Percentiles rank a stretch among this genome's conserved stretches.
Conservation (phyloP, 1,284 basidiomycete genomes). For the Microbotryomycetes sp. region DNA sequence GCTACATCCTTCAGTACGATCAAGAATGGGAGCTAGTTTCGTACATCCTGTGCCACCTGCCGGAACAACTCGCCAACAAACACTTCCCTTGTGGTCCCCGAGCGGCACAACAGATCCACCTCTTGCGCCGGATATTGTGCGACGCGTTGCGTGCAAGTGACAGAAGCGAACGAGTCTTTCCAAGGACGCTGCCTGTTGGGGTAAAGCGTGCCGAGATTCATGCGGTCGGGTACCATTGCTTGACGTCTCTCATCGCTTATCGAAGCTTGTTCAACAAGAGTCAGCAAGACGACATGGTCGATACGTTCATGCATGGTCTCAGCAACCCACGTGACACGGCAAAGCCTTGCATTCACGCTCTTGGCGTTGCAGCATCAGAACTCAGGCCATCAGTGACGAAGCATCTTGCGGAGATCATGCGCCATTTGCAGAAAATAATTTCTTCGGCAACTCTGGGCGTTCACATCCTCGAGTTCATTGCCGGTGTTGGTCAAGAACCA, state of each 20-base stretch:
- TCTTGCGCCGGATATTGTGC: conserved; percentile 64
- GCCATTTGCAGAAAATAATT: conserved; percentile 89
- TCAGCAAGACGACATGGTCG: conserved; percentile 65
- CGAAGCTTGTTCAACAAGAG: conserved; percentile 63
- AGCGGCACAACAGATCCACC: conserved; percentile 59
- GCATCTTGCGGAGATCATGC: conserved; percentile 70
- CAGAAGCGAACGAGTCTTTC: conserved; percentile 55
- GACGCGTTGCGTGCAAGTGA: conserved; percentile 55
- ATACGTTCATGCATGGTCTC: conserved; percentile 75
- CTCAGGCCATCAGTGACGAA: conserved; percentile 76
- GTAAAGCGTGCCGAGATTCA: conserved; percentile 74
- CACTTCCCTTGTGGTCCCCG: conserved; percentile 91
- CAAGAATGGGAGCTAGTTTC: conserved; percentile 90
- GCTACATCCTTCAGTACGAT: conserved; percentile 66
- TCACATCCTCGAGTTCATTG: conserved; percentile 89
- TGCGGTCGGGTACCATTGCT: conserved; percentile 76
- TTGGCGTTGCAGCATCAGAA: conserved; percentile 85
- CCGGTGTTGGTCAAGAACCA: conserved; percentile 74
- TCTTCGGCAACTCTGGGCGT: conserved; percentile 88
- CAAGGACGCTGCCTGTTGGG: conserved; percentile 45
- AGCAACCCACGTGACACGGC: conserved; percentile 71
- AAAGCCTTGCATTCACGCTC: conserved; percentile 84
- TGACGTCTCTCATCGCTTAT: conserved; percentile 86
- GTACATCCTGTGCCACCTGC: conserved; percentile 85
- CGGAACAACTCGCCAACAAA: conserved; percentile 88